Conservation (phyloP, 768 basidiomycete species). For the Auriculariales sp. region DNA sequence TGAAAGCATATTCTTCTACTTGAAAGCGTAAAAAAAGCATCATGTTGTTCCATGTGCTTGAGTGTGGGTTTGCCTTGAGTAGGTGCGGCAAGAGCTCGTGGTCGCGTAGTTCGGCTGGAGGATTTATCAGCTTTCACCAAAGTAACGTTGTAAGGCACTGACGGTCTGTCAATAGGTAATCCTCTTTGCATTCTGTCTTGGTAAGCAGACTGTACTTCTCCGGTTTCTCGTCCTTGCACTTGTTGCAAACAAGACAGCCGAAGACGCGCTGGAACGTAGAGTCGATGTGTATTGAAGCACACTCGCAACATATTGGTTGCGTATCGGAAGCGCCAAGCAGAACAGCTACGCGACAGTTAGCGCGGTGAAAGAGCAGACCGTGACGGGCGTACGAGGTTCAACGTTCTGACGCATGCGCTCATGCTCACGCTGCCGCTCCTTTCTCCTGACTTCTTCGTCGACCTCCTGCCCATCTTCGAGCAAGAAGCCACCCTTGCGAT, state of each 20-base stretch:
- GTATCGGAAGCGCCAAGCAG: conserved; percentile 57
- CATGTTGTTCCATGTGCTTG: conserved; percentile 95
- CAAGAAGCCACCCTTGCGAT: conserved; percentile 91
- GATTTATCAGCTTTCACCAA: neutral
- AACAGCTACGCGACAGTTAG: conserved; percentile 42
- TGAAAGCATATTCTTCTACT: conserved; percentile 93
- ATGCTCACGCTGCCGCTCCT: conserved; percentile 70
- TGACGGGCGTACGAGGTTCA: conserved; percentile 61
- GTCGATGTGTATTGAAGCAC: conserved; percentile 81
- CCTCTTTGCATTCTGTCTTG: conserved; percentile 97
- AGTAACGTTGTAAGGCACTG: conserved; percentile 16
- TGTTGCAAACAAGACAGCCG: conserved; percentile 71
- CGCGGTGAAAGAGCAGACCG: no score
- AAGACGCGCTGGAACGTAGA: conserved; percentile 70
- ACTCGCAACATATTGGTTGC: conserved; percentile 78
- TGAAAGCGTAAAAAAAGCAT: conserved; percentile 93
- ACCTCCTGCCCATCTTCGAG: conserved; percentile 76
- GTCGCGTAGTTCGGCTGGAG: conserved; percentile 81
- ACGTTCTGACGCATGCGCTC: conserved; percentile 59
- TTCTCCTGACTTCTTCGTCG: conserved; percentile 57
- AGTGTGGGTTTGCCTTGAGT: conserved; percentile 88
- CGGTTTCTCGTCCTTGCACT: conserved; percentile 77
- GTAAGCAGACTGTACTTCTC: conserved; percentile 92
- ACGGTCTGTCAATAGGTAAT: conserved; percentile 92
- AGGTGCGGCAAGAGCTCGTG: conserved; percentile 85